Evolutionary conservation across 352 stramenopile species (phyloP), one percentile per base, ranked within the genome.

Genomic region (Aphanomyces cochlioides): DNA sequence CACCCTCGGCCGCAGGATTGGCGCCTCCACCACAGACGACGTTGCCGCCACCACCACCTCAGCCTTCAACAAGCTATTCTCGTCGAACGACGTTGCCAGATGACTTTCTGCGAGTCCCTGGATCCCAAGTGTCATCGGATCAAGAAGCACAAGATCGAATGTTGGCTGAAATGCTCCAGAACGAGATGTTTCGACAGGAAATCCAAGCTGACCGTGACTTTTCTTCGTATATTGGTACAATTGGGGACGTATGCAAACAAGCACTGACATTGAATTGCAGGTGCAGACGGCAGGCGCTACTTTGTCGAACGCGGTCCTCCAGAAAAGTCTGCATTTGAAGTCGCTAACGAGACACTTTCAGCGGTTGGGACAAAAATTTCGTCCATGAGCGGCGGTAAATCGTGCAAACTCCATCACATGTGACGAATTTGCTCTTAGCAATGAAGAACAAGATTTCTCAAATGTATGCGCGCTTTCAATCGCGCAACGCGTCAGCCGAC

Each of bases 381-480:
- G 13, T 78, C 77, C 67, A 90, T 93, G 84, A 95, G 87, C 71
- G 85, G 90, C 83, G 76, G 84, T 89, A 39, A 56, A 54, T 41
- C 17, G 10, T 34, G 72, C 17, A 59, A 3, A 7, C 3, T 40
- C 59, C 56, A 15, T 66, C 12, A 21, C 47, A 47, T 45, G 19
- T n/a, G 47, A 4, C 13, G 39, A 65, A 36, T 72, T 60, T 50
- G 71, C 21, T 53, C 43, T 19, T 60, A 95, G 87, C 71, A 7
- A 90, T 90, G 79, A 90, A 90, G 70, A 80, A 74, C 73, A 90
- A 90, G 70, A 89, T 89, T 71, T 78, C 89, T 54, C 80, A 92
- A 19, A 88, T 91, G 82, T 95, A 93, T 73, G 76, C 88, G 76
- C 85, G 81, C 56, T 93, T 92, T 75, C 85, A 92, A 75, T 12